Evolutionary conservation across 768 basidiomycete genomes (phyloP).

Genomic region (Leccinellum luteum): DNA sequence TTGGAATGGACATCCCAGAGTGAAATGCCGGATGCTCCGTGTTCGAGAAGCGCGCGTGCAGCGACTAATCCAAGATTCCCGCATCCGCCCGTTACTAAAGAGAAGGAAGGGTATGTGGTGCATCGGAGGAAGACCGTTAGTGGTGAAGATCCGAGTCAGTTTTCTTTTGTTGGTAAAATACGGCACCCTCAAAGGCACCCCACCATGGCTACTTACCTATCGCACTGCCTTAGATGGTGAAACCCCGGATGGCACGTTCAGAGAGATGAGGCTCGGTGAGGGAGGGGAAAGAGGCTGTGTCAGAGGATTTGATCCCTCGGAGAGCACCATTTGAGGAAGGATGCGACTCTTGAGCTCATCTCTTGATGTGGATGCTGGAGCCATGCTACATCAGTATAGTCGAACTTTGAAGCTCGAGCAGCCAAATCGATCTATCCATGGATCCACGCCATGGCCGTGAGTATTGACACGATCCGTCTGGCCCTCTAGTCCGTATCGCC

Average conservation of each 20-base stretch:
- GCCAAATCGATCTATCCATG: background rate
- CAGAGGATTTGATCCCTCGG: slow-evolving; percentile 32
- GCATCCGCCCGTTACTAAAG: slow-evolving; percentile 43
- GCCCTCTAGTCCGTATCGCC: too few relatives aligned
- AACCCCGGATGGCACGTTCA: slow-evolving; percentile 35
- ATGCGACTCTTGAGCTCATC: slow-evolving; percentile 29
- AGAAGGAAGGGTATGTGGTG: background rate
- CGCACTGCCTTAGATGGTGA: slow-evolving; percentile 39
- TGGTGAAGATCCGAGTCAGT: background rate
- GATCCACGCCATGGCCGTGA: too few relatives aligned
- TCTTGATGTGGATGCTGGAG: slow-evolving; percentile 3
- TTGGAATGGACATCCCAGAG: slow-evolving; percentile 25
- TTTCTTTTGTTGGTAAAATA: background rate
- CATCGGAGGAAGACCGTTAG: background rate
- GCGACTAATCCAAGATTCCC: slow-evolving; percentile 38
- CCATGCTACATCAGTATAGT: slow-evolving; percentile 6
- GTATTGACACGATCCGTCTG: too few relatives aligned
- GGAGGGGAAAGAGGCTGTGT: slow-evolving; percentile 26
- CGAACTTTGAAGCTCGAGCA: background rate
- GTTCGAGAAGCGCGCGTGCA: slow-evolving; percentile 42
- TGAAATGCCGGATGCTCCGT: slow-evolving; percentile 34
- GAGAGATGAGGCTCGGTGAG: slow-evolving; percentile 15
- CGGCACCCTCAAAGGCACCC: background rate
- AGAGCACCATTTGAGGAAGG: slow-evolving; percentile 34
- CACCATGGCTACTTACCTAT: slow-evolving; percentile 31